These are phyloP conservation scores for Annulohypoxylon nitens DNA, from an alignment of 495 filamentous ascomycete species.

Conservation along the genomic window DNA sequence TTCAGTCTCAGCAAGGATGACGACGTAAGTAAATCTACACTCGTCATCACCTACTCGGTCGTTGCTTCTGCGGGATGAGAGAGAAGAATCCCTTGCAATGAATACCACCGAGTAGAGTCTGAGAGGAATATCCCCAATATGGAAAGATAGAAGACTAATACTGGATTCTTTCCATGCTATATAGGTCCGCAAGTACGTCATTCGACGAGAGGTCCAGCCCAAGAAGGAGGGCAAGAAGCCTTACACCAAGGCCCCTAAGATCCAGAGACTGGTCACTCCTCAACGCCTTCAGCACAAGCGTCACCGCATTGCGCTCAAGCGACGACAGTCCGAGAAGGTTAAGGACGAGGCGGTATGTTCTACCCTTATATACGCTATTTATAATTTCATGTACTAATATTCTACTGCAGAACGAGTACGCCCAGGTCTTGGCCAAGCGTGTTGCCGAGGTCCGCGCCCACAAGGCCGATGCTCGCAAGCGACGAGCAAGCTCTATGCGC, in stretches of 20 bases:
- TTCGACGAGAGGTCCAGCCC: conserved; percentile 94
- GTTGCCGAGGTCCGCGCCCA: conserved; percentile 92
- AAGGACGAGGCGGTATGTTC: conserved; percentile 97
- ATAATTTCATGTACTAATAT: conserved; percentile 54
- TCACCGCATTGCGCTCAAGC: conserved; percentile 96
- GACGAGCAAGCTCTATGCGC: conserved; percentile 94
- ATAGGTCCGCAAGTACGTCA: conserved; percentile 97
- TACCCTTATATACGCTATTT: not conserved
- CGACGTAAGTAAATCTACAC: conserved; percentile 82
- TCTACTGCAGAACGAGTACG: conserved; percentile 82
- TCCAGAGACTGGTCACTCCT: conserved; percentile 98
- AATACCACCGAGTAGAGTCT: conserved; percentile 66
- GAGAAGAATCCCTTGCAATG: conserved; percentile 60
- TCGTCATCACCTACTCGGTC: conserved; percentile 69
- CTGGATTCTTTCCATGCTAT: conserved; percentile 42
- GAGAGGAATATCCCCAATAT: conserved; percentile 54
- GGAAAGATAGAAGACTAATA: conserved; percentile 55
- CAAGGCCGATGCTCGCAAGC: conserved; percentile 93
- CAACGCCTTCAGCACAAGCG: conserved; percentile 99
- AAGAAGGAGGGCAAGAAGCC: conserved; percentile 96
- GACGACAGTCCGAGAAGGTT: conserved; percentile 90
- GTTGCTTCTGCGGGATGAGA: conserved; percentile 58
- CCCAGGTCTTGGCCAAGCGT: conserved; percentile 92
- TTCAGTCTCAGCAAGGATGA: conserved; percentile 99
- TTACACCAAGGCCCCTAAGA: conserved; percentile 99